These are phyloP conservation scores for Blastocystis hominis DNA, from an alignment of 352 stramenopile species.

Conservation along the genomic window DNA sequence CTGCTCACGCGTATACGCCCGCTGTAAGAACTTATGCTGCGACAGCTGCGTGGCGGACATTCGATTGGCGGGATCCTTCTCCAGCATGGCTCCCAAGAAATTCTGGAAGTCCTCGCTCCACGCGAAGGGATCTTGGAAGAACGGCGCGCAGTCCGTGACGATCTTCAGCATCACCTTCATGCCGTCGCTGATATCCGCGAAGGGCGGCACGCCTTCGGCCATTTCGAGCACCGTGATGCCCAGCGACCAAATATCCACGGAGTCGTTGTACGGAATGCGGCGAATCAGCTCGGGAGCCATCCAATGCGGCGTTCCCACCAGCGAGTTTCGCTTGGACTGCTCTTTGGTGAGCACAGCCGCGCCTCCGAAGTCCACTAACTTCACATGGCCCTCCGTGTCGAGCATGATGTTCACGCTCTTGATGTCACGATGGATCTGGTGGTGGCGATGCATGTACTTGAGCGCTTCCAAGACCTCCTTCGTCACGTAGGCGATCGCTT, in stretches of 20 bases:
- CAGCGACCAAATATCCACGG: constrained; percentile 21
- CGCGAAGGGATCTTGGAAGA: background rate
- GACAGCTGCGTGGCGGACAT: background rate
- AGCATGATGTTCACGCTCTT: constrained; percentile 49
- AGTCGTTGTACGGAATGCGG: constrained; percentile 1
- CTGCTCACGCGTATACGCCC: constrained; percentile 7
- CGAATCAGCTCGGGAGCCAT: constrained; percentile 50
- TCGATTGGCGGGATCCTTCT: constrained; percentile 4
- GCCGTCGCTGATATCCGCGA: constrained; percentile 20
- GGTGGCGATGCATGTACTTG: constrained; percentile 23
- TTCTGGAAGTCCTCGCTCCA: constrained; percentile 31
- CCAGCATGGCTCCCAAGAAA: constrained; percentile 34
- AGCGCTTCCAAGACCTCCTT: background rate
- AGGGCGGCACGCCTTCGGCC: constrained; percentile 24
- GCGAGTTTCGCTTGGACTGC: background rate
- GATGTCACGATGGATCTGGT: constrained; percentile 41
- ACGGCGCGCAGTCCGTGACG: background rate
- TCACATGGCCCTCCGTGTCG: constrained; percentile 33
- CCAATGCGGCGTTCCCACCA: constrained; percentile 38
- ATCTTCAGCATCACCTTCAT: constrained; percentile 51
- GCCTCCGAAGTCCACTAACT: constrained; percentile 34
- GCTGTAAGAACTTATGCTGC: background rate
- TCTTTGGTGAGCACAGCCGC: constrained; percentile 31
- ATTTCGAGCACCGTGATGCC: constrained; percentile 49
- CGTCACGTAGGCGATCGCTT: constrained; percentile 42